phyloP scores from a whole-genome alignment of 192 early-diverging fungal genomes.

The Gonapodya sp. region DNA sequence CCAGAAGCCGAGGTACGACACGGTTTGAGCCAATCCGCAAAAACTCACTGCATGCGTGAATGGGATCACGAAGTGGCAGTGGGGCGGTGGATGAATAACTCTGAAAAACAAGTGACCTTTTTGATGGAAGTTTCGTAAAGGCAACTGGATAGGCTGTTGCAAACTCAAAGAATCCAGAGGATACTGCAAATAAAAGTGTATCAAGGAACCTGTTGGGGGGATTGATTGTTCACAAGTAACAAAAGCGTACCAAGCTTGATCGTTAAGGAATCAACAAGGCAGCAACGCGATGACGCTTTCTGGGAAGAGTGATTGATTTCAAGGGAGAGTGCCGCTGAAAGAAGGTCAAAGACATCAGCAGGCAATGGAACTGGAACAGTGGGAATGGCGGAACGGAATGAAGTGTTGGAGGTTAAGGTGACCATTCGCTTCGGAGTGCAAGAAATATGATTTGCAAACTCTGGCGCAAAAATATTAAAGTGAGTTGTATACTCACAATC shows the following conservation, averaged over 20 bases:
- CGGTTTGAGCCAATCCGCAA: not conserved
- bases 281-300: too few relatives aligned
- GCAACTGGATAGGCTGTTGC: not conserved
- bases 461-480: not conserved
- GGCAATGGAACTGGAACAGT: not conserved
- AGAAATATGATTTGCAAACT: not conserved
- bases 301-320: not conserved
- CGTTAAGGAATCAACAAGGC: too few relatives aligned
- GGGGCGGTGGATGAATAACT: not conserved
- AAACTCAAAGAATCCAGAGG: not conserved
- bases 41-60: not conserved
- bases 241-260: too few relatives aligned
- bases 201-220: too few relatives aligned
- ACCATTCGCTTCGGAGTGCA: not conserved
- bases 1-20: not conserved
- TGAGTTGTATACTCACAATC: not conserved
- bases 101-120: not conserved
- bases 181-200: not conserved
- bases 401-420: not conserved
- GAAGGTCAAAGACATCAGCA: not conserved
- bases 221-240: too few relatives aligned
- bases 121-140: not conserved
- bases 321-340: not conserved
- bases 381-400: not conserved
- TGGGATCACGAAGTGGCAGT: not conserved